These are phyloP conservation scores for Solanum boliviense DNA, from an alignment of 257 asterid genomes.

Conservation along the genomic window DNA sequence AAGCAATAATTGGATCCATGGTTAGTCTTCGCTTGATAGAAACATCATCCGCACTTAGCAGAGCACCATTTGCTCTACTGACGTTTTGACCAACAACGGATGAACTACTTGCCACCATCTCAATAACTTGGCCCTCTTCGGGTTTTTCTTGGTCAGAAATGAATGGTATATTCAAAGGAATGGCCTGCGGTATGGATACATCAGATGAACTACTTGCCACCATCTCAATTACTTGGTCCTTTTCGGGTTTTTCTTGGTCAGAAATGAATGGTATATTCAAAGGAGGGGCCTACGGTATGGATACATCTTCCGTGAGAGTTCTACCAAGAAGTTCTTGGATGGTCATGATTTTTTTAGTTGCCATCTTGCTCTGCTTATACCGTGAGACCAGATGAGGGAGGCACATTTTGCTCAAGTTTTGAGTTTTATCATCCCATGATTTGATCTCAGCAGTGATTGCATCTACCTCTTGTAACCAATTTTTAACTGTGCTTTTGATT, in stretches of 20 bases:
- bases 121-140: too few relatives aligned
- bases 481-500: neutral
- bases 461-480: neutral
- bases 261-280: neutral
- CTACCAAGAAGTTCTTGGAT: neutral
- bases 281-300: neutral
- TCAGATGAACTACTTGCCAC: neutral
- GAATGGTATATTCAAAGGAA: too few relatives aligned
- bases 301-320: neutral
- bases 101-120: neutral
- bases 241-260: neutral
- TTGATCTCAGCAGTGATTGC: neutral
- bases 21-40: neutral
- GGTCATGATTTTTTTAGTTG: neutral
- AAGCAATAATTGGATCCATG: neutral
- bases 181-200: too few relatives aligned
- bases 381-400: neutral
- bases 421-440: neutral
- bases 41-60: neutral
- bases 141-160: too few relatives aligned
- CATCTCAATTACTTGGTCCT: neutral
- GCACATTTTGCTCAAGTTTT: neutral
- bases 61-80: neutral
- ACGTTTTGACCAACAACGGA: neutral
- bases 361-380: neutral